A percentile compares a stretch with the other conserved stretches of the same genome.
phyloP scores from a whole-genome alignment of 345 rosid genomes.

The Rhodomyrtus tomentosa region DNA sequence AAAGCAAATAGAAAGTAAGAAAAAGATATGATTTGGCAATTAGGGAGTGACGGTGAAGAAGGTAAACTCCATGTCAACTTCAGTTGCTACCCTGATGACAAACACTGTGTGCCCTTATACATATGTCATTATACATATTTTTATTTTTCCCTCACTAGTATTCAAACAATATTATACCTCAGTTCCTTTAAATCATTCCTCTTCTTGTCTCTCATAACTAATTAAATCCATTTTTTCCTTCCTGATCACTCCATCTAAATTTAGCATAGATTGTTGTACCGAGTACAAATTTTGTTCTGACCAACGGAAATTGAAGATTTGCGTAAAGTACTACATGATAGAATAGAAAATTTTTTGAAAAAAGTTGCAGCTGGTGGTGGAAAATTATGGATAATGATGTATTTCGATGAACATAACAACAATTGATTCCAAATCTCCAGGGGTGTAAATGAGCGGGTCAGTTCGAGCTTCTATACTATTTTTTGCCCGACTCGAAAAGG shows the following conservation, averaged over 20 bases:
- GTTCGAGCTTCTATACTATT: background rate
- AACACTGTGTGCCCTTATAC: too few relatives aligned
- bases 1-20: too few relatives aligned
- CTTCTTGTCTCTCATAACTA: background rate
- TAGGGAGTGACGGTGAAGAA: too few relatives aligned
- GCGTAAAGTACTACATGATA: background rate
- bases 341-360: background rate
- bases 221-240: background rate
- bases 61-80: too few relatives aligned
- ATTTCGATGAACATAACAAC: background rate
- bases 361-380: background rate
- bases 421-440: background rate
- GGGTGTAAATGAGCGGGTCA: background rate
- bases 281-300: background rate
- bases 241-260: background rate
- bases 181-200: background rate
- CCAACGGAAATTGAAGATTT: background rate
- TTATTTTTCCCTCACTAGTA: background rate
- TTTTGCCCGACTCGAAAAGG: background rate
- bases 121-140: background rate
- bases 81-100: too few relatives aligned
- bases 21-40: too few relatives aligned
- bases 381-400: background rate
- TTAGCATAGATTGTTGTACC: background rate
- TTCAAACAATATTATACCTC: background rate